A percentile compares a stretch with the other conserved stretches of the same genome.
Conservation (phyloP, 2,329 filamentous ascomycete genomes). For the Arthrobotrys conoides region DNA sequence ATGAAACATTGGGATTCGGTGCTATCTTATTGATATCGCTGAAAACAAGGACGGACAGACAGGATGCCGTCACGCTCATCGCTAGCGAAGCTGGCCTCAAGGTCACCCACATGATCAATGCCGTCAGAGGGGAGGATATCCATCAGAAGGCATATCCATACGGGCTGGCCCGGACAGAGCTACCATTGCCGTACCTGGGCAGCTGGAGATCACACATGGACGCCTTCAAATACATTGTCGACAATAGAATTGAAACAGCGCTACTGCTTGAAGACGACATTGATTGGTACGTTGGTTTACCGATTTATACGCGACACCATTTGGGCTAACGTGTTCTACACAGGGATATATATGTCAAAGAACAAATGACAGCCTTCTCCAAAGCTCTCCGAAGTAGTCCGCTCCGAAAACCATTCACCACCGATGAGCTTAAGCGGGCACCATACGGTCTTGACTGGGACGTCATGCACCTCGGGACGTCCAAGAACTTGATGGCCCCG, state of each 20-base stretch:
- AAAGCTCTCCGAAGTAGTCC: conserved; percentile 46
- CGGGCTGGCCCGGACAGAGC: conserved; percentile 43
- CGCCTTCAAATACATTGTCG: conserved; percentile 59
- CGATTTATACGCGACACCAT: conserved; percentile 9
- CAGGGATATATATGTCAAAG: conserved; percentile 58
- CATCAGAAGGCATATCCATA: conserved; percentile 57
- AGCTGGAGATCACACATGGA: conserved; percentile 60
- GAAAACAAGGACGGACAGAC: conserved; percentile 52
- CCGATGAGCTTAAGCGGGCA: conserved; percentile 47
- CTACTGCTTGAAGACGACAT: conserved; percentile 56
- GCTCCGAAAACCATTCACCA: conserved; percentile 49
- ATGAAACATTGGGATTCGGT: conserved; percentile 58
- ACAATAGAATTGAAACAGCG: conserved; percentile 55
- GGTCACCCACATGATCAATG: conserved; percentile 49
- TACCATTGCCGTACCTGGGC: conserved; percentile 53
- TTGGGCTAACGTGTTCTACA: conserved; percentile 13
- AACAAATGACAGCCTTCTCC: conserved; percentile 49
- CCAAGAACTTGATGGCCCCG: conserved; percentile 56
- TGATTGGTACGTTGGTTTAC: conserved; percentile 40
- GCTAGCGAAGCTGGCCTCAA: conserved; percentile 42
- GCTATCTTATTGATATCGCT: conserved; percentile 56
- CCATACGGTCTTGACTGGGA: conserved; percentile 60
- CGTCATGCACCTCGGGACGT: conserved; percentile 58
- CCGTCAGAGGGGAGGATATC: conserved; percentile 56
- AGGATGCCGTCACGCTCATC: conserved; percentile 56